Base-by-base conservation (phyloP, 495 filamentous ascomycete species). In the Xylaria cubensis region DNA sequence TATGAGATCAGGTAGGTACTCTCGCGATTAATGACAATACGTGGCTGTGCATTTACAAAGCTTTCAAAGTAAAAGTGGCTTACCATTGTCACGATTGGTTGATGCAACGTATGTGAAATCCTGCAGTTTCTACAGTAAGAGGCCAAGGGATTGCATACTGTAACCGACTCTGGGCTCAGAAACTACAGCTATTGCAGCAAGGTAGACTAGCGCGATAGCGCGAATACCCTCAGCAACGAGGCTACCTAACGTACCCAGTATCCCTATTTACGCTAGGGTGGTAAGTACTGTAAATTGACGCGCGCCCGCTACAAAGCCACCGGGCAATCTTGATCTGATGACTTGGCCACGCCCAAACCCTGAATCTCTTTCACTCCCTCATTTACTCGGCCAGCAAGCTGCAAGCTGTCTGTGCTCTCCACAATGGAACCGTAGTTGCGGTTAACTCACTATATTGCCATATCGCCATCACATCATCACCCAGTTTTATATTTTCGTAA, bases 331-430 rank as follows among this genome's bases (percentile, higher is more conserved):
- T 48, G 42, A 53, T 67, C 50, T 64, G 61, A 71, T 48, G 48
- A 71, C 61, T 64, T 61, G 61, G 59, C 61, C 61, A 65, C 36
- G 24, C 46, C 61, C 48, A 64, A 71, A 70, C 39, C 29, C 26
- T 39, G 50, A 42, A n/a, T 56, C 36, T 39, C 6, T 39, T 39
- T 39, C 36, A 39, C 36, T 39, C 34, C 3, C 6, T 39, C 17
- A 44, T 44, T 67, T 50, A 39, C 50, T 24, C 42, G 1, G 24
- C 63, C 44, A 50, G 26, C 69, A 39, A 53, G 68, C 68, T 36
- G n/a, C 21, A 29, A 29, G 53, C 17, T 26, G 32, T 32, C 55
- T 50, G 29, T 29, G 42, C 59, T 36, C 26, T 39, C 58, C 69
- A 64, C 59, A 53, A 64, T 64, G 69, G 44, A 53, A 42, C 56